phyloP scores from a whole-genome alignment of 371 early-diverging fungal genomes.

The Rhizopus stolonifer region DNA sequence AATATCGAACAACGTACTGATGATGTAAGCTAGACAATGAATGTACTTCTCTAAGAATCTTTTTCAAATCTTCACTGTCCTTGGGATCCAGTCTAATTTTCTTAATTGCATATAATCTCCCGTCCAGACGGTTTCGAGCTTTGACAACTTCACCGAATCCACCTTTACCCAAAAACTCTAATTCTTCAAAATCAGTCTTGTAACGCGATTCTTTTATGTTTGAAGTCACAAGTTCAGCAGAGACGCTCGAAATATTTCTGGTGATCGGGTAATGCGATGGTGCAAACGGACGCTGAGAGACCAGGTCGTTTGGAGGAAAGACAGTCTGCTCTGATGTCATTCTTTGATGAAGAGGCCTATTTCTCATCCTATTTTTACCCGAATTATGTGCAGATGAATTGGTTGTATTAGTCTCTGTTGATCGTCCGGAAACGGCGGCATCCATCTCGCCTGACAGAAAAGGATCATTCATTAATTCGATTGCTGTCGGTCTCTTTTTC shows the following conservation, averaged over 20 bases:
- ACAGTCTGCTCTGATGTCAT: background rate
- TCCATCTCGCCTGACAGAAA: conserved; percentile 52
- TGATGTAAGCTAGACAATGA: conserved; percentile 89
- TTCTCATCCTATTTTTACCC: background rate
- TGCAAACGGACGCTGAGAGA: background rate
- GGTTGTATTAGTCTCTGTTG: conserved; percentile 14
- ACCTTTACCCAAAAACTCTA: conserved; percentile 89
- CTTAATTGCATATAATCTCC: conserved; percentile 90
- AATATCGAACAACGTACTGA: conserved; percentile 90
- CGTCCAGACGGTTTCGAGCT: conserved; percentile 82
- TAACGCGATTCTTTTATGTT: conserved; percentile 61
- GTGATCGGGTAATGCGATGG: background rate
- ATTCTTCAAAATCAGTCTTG: conserved; percentile 88
- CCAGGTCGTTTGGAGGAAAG: background rate
- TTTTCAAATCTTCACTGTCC: conserved; percentile 74
- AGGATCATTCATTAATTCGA: conserved; percentile 68
- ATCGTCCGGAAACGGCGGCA: conserved; percentile 8
- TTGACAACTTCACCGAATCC: conserved; percentile 96
- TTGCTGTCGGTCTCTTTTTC: conserved; percentile 63
- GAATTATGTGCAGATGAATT: background rate
- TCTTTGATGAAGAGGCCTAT: background rate
- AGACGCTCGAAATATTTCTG: background rate
- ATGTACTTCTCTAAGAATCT: conserved; percentile 89
- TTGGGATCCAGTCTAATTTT: conserved; percentile 76
- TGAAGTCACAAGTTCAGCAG: background rate